Evolutionary conservation across 768 basidiomycete species (phyloP).

Genomic region (Russula sp.): DNA sequence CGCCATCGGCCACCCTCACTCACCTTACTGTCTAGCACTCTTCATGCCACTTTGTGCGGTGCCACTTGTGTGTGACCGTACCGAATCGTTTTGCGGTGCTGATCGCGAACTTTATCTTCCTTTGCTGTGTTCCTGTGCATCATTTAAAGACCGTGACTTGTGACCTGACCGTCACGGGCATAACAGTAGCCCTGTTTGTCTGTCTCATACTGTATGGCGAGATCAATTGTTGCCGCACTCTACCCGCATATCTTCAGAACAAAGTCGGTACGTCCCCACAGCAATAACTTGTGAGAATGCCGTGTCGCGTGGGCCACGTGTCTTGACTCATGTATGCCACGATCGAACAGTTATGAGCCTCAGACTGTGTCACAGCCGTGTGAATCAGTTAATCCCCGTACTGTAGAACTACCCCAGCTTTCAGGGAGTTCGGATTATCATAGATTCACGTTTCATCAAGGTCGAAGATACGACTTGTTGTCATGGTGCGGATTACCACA

Average conservation of each 20-base stretch:
- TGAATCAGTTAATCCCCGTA: not conserved
- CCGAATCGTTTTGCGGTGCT: not conserved
- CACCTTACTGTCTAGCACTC: not conserved
- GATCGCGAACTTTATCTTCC: constrained; percentile 22
- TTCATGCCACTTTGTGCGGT: not conserved
- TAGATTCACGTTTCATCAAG: not conserved
- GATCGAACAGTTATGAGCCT: constrained; percentile 7
- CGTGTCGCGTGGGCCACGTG: constrained; percentile 7
- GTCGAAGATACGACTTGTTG: constrained; percentile 1
- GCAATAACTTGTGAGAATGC: constrained; percentile 12
- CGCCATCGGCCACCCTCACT: not conserved
- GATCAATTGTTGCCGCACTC: not conserved
- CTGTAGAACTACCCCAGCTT: not conserved
- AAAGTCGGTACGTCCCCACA: not conserved
- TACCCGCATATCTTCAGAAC: not conserved
- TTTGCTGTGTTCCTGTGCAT: constrained; percentile 1
- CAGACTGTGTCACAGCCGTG: constrained; percentile 1
- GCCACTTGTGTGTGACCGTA: not conserved
- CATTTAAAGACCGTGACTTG: not conserved
- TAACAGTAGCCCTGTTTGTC: constrained; percentile 3
- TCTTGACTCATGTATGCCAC: not conserved
- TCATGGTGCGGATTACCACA: constrained; percentile 6
- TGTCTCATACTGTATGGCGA: too few relatives aligned
- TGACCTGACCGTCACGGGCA: constrained; percentile 15
- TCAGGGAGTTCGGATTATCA: not conserved